Base-by-base conservation (phyloP, 2,329 filamentous ascomycete species). In the Pseudogymnoascus sp. region DNA sequence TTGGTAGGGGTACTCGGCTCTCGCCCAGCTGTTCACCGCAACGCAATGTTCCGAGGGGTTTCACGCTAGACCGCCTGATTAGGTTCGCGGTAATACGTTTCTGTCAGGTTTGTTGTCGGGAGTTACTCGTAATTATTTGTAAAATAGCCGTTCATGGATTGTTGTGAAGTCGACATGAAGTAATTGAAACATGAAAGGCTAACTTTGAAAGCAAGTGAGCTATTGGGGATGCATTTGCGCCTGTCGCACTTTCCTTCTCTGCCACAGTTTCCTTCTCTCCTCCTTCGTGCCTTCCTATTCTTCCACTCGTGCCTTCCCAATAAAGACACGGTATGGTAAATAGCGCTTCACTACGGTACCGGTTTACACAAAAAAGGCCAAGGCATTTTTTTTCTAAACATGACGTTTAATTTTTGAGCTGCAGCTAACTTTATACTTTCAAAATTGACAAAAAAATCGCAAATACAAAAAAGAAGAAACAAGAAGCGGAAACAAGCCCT, bases 361-460 rank as follows among this genome's bases (percentile, higher is more conserved):
- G 3, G 3, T 28, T 11, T n/a, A 49, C 40, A n/a, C 41, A 25
- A 45, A 25, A n/a, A 23, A 7, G 21, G 21, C 5, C 12, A 7
- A 12, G 1, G 3, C 9, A 43, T 23, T 5, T 8, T 14, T 33
- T 33, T 55, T 33, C 25, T 55, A 33, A 55, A 55, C 49, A 31
- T 33, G 25, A 33, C n/a, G 49, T 55, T 55, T 55, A 18, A 55
- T 33, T 55, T 55, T 55, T 18, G 49, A 55, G 49, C 49, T 55
- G 49, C 49, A 55, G 49, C 49, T 55, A 55, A 33, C 9, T 55
- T 55, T 33, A 55, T 55, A 55, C 9, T 55, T 55, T 55, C 49
- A 55, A 33, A 52, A 49, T 49, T 45, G 14, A 18, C n/a, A 31
- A 5, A 31, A 31, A 45, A 55, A 55, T 18, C 28, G 49, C 49